phyloP scores from a whole-genome alignment of 257 asterid genomes.

The Penstemon newberryi region DNA sequence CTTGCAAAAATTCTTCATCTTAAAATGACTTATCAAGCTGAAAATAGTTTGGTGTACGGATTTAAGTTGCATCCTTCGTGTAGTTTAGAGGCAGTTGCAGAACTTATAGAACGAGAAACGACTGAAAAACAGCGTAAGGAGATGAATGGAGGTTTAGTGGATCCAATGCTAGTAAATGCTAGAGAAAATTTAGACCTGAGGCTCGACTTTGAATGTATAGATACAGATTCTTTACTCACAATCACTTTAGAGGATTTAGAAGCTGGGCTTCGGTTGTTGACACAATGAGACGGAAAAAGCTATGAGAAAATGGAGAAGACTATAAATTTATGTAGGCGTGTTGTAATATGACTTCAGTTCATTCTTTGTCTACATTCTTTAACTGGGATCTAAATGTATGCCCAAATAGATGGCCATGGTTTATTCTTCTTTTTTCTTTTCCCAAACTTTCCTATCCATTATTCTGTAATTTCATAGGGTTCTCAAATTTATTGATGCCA shows the following conservation, averaged over 20 bases:
- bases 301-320: background rate
- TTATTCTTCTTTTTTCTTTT: background rate
- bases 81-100: conserved; percentile 56
- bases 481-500: background rate
- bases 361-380: background rate
- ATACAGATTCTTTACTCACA: conserved; percentile 60
- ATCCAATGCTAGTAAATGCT: conserved; percentile 56
- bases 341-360: background rate
- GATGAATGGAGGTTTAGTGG: conserved; percentile 89
- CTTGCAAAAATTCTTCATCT: conserved; percentile 75
- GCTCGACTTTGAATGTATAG: conserved; percentile 57
- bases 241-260: conserved; percentile 72
- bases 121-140: conserved; percentile 73
- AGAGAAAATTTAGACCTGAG: conserved; percentile 57
- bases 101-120: conserved; percentile 54
- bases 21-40: conserved; percentile 59
- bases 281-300: conserved; percentile 37
- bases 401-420: background rate
- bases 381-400: background rate
- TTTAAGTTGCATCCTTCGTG: conserved; percentile 74
- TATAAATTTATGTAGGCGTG: background rate
- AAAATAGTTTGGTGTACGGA: conserved; percentile 58
- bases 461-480: background rate
- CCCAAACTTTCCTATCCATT: background rate
- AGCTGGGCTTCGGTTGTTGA: conserved; percentile 58